Evolutionary conservation across 345 rosid genomes (phyloP), one percentile per base, ranked within the genome.

Genomic region (Brassica nigra): DNA sequence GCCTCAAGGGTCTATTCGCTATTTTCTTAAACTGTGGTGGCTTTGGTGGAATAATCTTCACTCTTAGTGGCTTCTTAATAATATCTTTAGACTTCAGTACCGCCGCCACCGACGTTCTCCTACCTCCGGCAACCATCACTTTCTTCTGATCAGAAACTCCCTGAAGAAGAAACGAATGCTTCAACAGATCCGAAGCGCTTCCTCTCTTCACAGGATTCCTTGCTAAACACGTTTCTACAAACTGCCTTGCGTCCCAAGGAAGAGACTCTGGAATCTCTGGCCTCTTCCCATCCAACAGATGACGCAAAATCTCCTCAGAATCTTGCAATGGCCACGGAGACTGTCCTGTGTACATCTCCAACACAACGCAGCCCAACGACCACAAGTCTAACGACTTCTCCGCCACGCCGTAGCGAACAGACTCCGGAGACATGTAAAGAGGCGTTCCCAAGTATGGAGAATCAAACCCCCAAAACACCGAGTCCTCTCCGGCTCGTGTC

Each of bases 331-430:
- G 14, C 83, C 79, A 80, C 8, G 83, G 79, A 1, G 10, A 3
- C 28, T 74, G 3, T n/a, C 75, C 31, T 0, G 74, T 79, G 6
- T 66, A 74, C 83, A 79, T 79, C 75, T 79, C 55, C 58, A 79
- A 36, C 31, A 80, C 75, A 9, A 75, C 37, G 0, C 79, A 74
- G 3, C 79, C 83, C 29, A 80, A 52, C 5, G 79, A 75, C 83
- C 82, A 74, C 59, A 80, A 16, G 55, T 80, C 79, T 5, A 80
- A 18, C 23, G 70, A 2, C 63, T 31, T 27, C 66, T 27, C 75
- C 0, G 68, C 74, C 23, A 76, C 18, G 28, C 63, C 73, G 23
- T 49, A 54, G 2, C 62, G 69, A 12, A 74, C 78, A 4, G 78
- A 74, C 5, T 74, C 78, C 1, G 71, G 78, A 4, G 71, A 74